Evolutionary conservation across 2,329 filamentous ascomycete genomes (phyloP), one percentile per base, ranked within the genome.

Genomic region (Trichophaea hybrida): DNA sequence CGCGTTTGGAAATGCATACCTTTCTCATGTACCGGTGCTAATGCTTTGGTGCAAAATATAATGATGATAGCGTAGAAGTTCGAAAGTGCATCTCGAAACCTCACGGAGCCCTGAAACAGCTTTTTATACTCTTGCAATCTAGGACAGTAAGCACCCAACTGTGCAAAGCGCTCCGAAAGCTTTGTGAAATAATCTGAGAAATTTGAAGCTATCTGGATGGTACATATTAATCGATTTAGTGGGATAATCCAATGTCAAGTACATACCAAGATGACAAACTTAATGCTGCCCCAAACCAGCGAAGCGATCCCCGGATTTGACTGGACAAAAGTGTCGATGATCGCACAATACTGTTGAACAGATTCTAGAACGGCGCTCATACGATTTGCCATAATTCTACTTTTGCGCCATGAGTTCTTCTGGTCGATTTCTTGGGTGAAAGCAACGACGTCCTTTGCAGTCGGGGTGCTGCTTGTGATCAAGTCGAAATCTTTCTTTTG

Each of bases 261-360:
- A 61, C 50, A 65, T 58, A 67, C 65, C 59, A 67, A 48, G 33
- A 67, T 53, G 43, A 64, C 58, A 52, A 67, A 60, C 59, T 66
- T 67, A 56, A 66, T 59, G 52, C 64, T 59, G 43, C 65, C 64
- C 65, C 64, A 67, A 44, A 67, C 59, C 15, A 66, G 55, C 55
- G 65, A 61, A 43, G 65, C 61, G 55, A 65, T 65, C 55, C 61
- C 50, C 17, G 55, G 63, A 58, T 66, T 65, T 1, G 61, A 57
- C 17, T 61, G 61, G 54, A 56, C 61, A 49, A 61, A 67, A 15
- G 63, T 66, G 49, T 66, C 63, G 52, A 67, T 56, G 57, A 67
- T 64, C 34, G 55, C 56, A 31, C 55, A 63, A 55, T 62, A 66
- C 43, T 67, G 64, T 60, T 67, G 65, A 38, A 66, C 35, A 52